Evolutionary conservation across 2,329 filamentous ascomycete genomes (phyloP).

Genomic region (Aspergillus proliferans): DNA sequence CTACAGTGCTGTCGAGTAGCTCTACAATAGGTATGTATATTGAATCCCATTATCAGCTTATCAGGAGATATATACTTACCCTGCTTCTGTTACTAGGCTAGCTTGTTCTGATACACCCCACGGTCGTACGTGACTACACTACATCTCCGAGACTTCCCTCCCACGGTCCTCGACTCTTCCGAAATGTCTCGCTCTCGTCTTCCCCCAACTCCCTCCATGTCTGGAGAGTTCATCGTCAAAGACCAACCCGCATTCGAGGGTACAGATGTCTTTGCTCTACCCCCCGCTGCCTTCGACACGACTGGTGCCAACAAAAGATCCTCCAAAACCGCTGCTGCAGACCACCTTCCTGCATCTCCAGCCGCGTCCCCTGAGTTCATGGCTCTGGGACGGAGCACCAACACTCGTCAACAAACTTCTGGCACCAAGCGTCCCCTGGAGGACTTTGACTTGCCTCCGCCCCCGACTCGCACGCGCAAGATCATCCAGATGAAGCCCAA

Average conservation of each 20-base stretch:
- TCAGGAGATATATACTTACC: too few relatives aligned
- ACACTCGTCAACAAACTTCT: constrained; percentile 21
- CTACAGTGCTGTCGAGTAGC: too few relatives aligned
- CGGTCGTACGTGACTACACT: neutral
- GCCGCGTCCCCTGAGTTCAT: constrained; percentile 28
- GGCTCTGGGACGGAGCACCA: constrained; percentile 14
- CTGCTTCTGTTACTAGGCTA: too few relatives aligned
- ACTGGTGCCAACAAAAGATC: constrained; percentile 20
- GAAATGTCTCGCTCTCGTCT: constrained; percentile 29
- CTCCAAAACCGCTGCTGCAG: constrained; percentile 2
- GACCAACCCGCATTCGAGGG: constrained; percentile 25
- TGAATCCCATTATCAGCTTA: too few relatives aligned
- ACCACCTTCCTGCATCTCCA: constrained; percentile 12
- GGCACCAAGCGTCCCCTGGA: constrained; percentile 37
- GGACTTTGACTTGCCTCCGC: constrained; percentile 75
- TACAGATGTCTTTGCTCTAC: constrained; percentile 30
- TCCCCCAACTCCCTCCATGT: constrained; percentile 35
- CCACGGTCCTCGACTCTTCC: neutral
- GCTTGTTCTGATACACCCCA: too few relatives aligned
- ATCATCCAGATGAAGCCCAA: constrained; percentile 96
- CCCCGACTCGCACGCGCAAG: constrained; percentile 84
- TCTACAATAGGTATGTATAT: too few relatives aligned
- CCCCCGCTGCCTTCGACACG: constrained; percentile 30
- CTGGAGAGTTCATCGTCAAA: constrained; percentile 32
- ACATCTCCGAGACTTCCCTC: neutral